Conservation (phyloP, 345 rosid genomes). For the Microthlaspi erraticum region DNA sequence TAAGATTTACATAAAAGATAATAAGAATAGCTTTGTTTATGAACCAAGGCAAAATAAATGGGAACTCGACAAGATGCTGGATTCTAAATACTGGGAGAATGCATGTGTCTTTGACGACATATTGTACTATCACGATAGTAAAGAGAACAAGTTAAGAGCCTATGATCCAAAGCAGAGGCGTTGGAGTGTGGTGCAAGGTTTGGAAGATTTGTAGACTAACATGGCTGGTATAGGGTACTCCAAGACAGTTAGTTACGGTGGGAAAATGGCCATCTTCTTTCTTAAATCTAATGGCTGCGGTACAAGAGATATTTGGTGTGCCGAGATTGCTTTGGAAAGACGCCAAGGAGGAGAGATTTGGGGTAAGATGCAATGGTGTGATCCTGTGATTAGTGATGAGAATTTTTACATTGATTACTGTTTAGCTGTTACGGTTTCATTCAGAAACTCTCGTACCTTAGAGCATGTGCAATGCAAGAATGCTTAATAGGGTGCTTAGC, state of each 20-base stretch:
- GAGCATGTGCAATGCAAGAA: no score
- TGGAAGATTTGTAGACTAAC: background rate
- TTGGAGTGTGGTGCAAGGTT: background rate
- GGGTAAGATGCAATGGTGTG: no score
- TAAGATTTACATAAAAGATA: background rate
- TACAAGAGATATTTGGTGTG: background rate
- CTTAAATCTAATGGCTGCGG: no score
- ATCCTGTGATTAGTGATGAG: no score
- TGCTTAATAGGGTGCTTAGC: no score
- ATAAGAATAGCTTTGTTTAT: background rate
- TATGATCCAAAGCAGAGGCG: background rate
- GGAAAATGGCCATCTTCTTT: background rate
- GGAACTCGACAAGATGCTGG: background rate
- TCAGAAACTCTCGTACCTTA: no score
- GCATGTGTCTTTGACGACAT: background rate
- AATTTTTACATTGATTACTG: no score
- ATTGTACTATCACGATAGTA: background rate
- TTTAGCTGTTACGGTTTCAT: no score
- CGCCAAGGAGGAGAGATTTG: no score
- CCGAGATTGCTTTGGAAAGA: no score
- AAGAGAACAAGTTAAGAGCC: background rate
- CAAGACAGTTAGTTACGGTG: background rate
- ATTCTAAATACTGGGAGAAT: background rate
- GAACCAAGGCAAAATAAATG: background rate
- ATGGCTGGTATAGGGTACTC: background rate